phyloP scores from a whole-genome alignment of 352 stramenopile genomes.

The Phytophthora pistaciae region DNA sequence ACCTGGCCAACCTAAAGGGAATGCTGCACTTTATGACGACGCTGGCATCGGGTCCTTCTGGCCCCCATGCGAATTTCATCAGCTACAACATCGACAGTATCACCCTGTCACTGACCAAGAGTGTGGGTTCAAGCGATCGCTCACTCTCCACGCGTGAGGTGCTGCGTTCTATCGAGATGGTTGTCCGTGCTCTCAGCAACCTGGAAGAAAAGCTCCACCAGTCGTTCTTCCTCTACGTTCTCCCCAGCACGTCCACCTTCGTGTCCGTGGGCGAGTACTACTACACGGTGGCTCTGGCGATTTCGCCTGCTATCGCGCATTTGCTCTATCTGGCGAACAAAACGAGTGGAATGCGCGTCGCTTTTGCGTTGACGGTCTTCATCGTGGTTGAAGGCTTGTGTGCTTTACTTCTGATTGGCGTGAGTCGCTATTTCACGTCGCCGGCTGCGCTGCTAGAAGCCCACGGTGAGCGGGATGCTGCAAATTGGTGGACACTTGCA shows the following conservation, averaged over 20 bases:
- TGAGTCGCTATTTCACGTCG: slow-evolving; percentile 20
- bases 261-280: slow-evolving; percentile 91
- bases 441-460: slow-evolving; percentile 14
- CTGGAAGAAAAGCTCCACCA: slow-evolving; percentile 91
- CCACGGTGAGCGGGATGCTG: slow-evolving; percentile 9
- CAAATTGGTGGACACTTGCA: slow-evolving; percentile 38
- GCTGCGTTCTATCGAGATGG: slow-evolving; percentile 67
- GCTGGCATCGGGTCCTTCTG: slow-evolving; percentile 65
- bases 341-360: slow-evolving; percentile 71
- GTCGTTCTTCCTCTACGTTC: slow-evolving; percentile 90
- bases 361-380: slow-evolving; percentile 54
- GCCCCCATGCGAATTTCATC: slow-evolving; percentile 82
- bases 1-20: slow-evolving; percentile 60
- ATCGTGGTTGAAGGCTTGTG: slow-evolving; percentile 48
- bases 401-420: slow-evolving; percentile 23
- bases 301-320: slow-evolving; percentile 76
- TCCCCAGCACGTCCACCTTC: slow-evolving; percentile 77
- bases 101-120: slow-evolving; percentile 57
- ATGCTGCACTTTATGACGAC: slow-evolving; percentile 89
- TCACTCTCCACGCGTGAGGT: slow-evolving; percentile 43
- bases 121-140: slow-evolving; percentile 14
- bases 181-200: slow-evolving; percentile 87
- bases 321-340: slow-evolving; percentile 54
- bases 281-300: slow-evolving; percentile 75
- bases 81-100: slow-evolving; percentile 90